Evolutionary conservation across 2,329 filamentous ascomycete genomes (phyloP).

Genomic region (Endothia cerciana): DNA sequence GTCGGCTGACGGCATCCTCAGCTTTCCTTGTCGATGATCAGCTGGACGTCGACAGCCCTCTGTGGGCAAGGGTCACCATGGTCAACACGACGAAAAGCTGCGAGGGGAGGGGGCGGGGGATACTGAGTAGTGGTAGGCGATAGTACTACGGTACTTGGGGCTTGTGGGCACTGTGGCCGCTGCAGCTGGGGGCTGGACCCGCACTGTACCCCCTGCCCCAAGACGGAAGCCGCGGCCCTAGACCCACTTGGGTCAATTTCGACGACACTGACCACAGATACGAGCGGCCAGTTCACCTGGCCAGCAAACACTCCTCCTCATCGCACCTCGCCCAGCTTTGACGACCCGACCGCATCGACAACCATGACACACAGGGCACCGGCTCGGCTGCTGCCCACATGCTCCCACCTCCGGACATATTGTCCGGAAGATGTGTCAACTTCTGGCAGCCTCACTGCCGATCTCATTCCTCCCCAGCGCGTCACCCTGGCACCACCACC

Average conservation of each 20-base stretch:
- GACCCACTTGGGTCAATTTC: slow-evolving; percentile 7
- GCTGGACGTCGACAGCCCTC: neutral
- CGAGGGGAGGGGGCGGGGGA: neutral
- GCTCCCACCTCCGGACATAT: neutral
- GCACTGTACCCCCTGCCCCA: slow-evolving; percentile 11
- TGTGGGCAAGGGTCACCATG: neutral
- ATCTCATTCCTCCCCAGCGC: neutral
- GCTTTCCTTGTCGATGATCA: slow-evolving; percentile 14
- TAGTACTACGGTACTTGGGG: no score
- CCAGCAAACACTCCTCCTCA: neutral
- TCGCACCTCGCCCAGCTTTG: neutral
- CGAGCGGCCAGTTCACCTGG: no score
- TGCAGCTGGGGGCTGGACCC: neutral
- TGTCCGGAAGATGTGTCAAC: neutral
- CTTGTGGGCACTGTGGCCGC: neutral
- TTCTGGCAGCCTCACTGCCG: slow-evolving; percentile 3
- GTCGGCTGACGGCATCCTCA: slow-evolving; percentile 22
- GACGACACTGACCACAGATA: slow-evolving; percentile 14
- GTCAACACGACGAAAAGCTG: no score
- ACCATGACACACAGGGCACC: neutral
- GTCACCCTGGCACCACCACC: neutral
- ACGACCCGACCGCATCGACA: neutral
- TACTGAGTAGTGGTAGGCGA: neutral
- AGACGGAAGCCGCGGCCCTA: slow-evolving; percentile 5
- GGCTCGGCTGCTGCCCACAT: neutral